Conservation (phyloP, 495 filamentous ascomycete genomes). For the Annulohypoxylon moriforme region DNA sequence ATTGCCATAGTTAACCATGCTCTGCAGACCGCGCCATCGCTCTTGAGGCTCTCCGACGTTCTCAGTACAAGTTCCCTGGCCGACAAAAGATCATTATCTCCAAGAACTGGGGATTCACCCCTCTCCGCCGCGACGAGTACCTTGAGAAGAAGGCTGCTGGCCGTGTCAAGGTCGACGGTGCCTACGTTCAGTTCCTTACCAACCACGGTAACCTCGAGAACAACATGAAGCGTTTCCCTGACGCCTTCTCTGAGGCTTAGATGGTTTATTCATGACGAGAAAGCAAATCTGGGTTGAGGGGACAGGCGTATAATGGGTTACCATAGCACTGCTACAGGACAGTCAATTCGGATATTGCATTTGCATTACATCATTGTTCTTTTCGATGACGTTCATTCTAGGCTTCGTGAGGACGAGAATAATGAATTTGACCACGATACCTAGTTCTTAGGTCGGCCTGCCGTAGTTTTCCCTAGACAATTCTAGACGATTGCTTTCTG, state of each 20-base stretch:
- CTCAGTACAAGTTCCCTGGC: conserved; percentile 99
- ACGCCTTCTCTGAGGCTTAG: conserved; percentile 75
- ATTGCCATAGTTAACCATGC: conserved; percentile 43
- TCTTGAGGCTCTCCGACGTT: conserved; percentile 97
- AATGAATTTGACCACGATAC: not conserved
- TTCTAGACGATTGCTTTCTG: not conserved
- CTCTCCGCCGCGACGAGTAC: conserved; percentile 96
- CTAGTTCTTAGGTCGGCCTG: not conserved
- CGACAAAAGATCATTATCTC: conserved; percentile 99
- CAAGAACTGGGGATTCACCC: conserved; percentile 99
- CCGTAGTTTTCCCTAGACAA: not conserved
- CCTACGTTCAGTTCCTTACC: conserved; percentile 97
- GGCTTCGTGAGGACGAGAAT: not conserved
- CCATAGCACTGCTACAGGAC: conserved; percentile 51
- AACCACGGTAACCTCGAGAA: conserved; percentile 85
- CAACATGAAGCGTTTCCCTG: conserved; percentile 93
- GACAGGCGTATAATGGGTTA: conserved; percentile 52
- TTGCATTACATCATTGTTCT: conserved; percentile 35
- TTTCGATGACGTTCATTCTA: not conserved
- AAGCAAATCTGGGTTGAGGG: conserved; percentile 54
- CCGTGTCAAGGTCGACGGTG: conserved; percentile 92
- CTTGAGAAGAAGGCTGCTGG: conserved; percentile 89
- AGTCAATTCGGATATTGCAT: conserved; percentile 54
- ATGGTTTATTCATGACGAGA: conserved; percentile 40
- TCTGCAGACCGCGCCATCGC: conserved; percentile 81